Evolutionary conservation across 208 protist species (phyloP), one percentile per base, ranked within the genome.

Genomic region (Trypanosoma cruzi): DNA sequence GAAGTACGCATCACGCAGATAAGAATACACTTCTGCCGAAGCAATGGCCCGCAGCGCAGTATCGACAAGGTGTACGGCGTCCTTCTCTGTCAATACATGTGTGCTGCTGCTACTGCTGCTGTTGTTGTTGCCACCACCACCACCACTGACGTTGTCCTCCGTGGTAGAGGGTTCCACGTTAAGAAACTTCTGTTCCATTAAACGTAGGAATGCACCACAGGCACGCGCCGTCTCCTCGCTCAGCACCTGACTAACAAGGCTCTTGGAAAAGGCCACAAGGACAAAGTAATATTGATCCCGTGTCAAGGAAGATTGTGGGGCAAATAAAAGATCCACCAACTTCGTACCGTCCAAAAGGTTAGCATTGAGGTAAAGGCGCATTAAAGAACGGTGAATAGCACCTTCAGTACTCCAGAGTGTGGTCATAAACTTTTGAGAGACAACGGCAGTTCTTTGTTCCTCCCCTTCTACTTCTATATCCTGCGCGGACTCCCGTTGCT

Each of bases 341-440:
- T 52, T 42, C 20, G 57, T 60, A 13, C 83, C 90, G 60, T 75
- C 59, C n/a, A 89, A 52, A 22, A 88, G 49, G 64, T 95, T 81
- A 0, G 85, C 80, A 48, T 79, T 88, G 29, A 95, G 54, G 70
- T 88, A 93, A 1, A 93, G 76, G 0, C 88, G 87, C 34, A 95
- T 65, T 32, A 95, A 52, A 1, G 90, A 89, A 14, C 86, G 90
- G 24, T 81, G 85, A 11, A 88, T 58, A 14, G 81, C 81, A 2
- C 85, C 86, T 26, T 85, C 79, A 0, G 63, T 32, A 14, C 67
- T 68, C 90, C 90, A 95, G 37, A 93, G 63, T 2, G 29, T 49
- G 22, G 69, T 31, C 54, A 71, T 57, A 56, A 73, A 55, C 20
- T 34, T 46, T 1, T 26, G 10, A 28, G 37, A 49, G 56, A 13